phyloP scores from a whole-genome alignment of 495 filamentous ascomycete genomes.

The Xylaria longipes region DNA sequence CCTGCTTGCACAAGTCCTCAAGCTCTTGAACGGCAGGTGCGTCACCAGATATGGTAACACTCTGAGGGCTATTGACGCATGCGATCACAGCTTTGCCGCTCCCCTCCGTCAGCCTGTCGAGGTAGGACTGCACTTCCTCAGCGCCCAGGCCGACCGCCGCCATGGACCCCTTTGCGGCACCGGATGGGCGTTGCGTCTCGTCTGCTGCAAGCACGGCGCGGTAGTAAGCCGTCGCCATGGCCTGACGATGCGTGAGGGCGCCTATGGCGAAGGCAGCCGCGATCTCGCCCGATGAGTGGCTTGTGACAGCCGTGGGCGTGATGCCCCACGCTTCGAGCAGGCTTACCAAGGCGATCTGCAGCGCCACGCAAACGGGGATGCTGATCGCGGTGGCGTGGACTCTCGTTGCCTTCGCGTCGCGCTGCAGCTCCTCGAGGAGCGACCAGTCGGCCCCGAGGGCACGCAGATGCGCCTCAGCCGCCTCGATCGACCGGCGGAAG shows the following conservation, averaged over 20 bases:
- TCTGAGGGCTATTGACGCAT: constrained; percentile 55
- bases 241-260: constrained; percentile 22
- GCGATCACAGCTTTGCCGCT: constrained; percentile 47
- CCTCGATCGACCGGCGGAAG: constrained; percentile 14
- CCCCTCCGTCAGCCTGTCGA: no score
- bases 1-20: constrained; percentile 32
- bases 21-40: constrained; percentile 42
- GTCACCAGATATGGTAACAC: constrained; percentile 54
- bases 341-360: constrained; percentile 55
- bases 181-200: no score
- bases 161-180: no score
- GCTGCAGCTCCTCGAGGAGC: constrained; percentile 31
- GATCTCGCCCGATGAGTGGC: constrained; percentile 50
- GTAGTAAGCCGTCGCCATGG: constrained; percentile 37
- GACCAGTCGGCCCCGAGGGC: not conserved
- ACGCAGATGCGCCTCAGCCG: constrained; percentile 5
- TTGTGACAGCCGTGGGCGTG: constrained; percentile 39
- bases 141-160: constrained; percentile 6
- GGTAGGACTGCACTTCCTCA: no score
- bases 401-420: constrained; percentile 34
- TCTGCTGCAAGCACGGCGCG: no score
- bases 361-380: constrained; percentile 48
- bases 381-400: constrained; percentile 38
- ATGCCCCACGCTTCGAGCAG: constrained; percentile 55
- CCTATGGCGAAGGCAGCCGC: constrained; percentile 46